A percentile compares a stretch with the other conserved stretches of the same genome.
phyloP scores from a whole-genome alignment of 2,329 filamentous ascomycete genomes.

The Rhexocercosporidium sp. region DNA sequence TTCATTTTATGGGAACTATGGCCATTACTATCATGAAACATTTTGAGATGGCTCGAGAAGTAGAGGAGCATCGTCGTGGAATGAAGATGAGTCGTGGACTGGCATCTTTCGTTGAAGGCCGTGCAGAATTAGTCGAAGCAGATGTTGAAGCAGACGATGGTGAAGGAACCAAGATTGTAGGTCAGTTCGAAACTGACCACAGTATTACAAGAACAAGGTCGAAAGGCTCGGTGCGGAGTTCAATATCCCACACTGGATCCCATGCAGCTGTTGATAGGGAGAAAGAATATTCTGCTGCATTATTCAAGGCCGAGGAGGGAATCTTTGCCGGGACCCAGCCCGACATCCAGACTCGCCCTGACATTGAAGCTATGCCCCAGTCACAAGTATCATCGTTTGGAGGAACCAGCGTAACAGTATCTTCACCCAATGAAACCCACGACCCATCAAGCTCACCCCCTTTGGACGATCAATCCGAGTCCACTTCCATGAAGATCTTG shows the following conservation, averaged over 20 bases:
- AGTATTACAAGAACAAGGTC: conserved; percentile 28
- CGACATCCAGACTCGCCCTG: conserved; percentile 17
- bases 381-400: conserved; percentile 29
- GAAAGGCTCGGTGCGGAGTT: conserved; percentile 27
- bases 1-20: conserved; percentile 63
- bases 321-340: conserved; percentile 16
- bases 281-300: conserved; percentile 33
- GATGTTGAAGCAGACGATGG: conserved; percentile 37
- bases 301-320: conserved; percentile 30
- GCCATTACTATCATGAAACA: conserved; percentile 63
- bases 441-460: conserved; percentile 21
- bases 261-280: conserved; percentile 32
- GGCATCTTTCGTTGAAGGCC: conserved; percentile 58
- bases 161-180: conserved; percentile 38
- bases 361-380: conserved; percentile 21
- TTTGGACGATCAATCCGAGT: conserved; percentile 33
- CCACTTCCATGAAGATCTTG: conserved; percentile 35
- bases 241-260: conserved; percentile 12
- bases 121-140: conserved; percentile 37
- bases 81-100: conserved; percentile 61
- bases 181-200: conserved; percentile 38
- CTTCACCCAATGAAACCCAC: conserved; percentile 29
- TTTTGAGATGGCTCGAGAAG: conserved; percentile 60
- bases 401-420: conserved; percentile 25
- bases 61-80: conserved; percentile 57